Evolutionary conservation across 148 eudicot species (phyloP).

Genomic region (Amaranthus cruentus): DNA sequence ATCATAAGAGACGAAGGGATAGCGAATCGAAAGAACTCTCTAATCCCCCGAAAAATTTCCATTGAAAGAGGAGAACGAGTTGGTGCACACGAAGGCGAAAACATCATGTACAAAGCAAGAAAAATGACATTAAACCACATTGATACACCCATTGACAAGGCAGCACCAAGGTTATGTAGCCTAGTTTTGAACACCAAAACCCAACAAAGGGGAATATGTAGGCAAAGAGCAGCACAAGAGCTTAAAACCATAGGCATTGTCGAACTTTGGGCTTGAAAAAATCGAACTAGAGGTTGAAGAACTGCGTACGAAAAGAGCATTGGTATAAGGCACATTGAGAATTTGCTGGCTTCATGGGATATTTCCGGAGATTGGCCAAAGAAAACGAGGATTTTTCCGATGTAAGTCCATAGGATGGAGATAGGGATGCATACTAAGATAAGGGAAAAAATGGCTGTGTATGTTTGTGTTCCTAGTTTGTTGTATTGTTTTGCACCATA

Average conservation of each 20-base stretch:
- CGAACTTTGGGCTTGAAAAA: slow-evolving; percentile 68
- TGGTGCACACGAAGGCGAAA: slow-evolving; percentile 49
- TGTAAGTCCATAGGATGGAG: slow-evolving; percentile 55
- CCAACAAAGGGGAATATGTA: slow-evolving; percentile 77
- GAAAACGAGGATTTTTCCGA: slow-evolving; percentile 48
- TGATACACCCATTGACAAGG: slow-evolving; percentile 56
- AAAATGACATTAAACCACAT: slow-evolving; percentile 56
- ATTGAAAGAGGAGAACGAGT: slow-evolving; percentile 66
- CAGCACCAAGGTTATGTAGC: slow-evolving; percentile 57
- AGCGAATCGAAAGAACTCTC: slow-evolving; percentile 71
- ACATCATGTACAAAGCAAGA: slow-evolving; percentile 54
- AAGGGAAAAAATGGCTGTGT: slow-evolving; percentile 71
- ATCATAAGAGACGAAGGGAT: slow-evolving; percentile 83
- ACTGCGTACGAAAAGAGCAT: slow-evolving; percentile 55
- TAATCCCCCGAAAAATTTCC: slow-evolving; percentile 54
- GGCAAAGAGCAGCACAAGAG: slow-evolving; percentile 37
- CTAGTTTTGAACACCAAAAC: slow-evolving; percentile 62
- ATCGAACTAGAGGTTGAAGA: slow-evolving; percentile 71
- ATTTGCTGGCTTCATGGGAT: slow-evolving; percentile 70
- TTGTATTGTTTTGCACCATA: slow-evolving; percentile 76
- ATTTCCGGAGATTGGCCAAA: slow-evolving; percentile 72
- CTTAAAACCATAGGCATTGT: slow-evolving; percentile 61
- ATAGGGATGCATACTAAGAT: slow-evolving; percentile 59
- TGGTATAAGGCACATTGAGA: slow-evolving; percentile 55
- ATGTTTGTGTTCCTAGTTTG: slow-evolving; percentile 69